Evolutionary conservation across 805 yeast genomes (phyloP).

Genomic region (Pichia heedii): DNA sequence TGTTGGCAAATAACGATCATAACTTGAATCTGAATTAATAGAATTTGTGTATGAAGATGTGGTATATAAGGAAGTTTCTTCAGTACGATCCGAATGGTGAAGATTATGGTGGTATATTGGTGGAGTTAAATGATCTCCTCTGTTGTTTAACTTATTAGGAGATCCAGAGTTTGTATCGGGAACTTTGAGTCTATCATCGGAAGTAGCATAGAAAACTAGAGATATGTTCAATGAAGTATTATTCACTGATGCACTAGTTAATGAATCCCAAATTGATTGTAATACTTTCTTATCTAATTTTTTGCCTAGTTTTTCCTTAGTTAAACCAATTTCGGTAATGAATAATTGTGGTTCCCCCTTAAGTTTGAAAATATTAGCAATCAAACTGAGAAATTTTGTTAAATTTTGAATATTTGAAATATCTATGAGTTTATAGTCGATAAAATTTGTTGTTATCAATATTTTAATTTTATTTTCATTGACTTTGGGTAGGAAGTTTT

Average conservation of each 20-base stretch:
- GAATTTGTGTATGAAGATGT: conserved; percentile 51
- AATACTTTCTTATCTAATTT: conserved; percentile 5
- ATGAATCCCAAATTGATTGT: conserved; percentile 5
- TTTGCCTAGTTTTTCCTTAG: conserved; percentile 7
- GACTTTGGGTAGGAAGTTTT: conserved; percentile 30
- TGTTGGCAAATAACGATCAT: conserved; percentile 43
- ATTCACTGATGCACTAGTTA: too few relatives aligned
- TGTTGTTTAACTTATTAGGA: conserved; percentile 7
- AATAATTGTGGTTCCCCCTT: conserved; percentile 5
- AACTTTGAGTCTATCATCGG: neutral
- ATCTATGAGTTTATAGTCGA: conserved; percentile 42
- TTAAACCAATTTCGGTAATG: conserved; percentile 8
- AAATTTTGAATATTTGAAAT: conserved; percentile 19
- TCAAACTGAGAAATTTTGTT: conserved; percentile 54
- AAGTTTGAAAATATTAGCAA: conserved; percentile 38
- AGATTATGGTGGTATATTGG: neutral
- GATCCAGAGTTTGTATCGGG: neutral
- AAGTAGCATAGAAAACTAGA: conserved; percentile 1
- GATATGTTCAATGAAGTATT: neutral
- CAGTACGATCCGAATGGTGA: conserved; percentile 1
- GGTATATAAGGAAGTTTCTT: conserved; percentile 26
- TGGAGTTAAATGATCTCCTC: neutral
- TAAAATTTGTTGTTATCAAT: conserved; percentile 58
- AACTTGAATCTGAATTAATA: conserved; percentile 34
- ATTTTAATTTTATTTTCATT: conserved; percentile 29